phyloP scores from a whole-genome alignment of 1,284 basidiomycete species.

The Ganoderma meredithae region DNA sequence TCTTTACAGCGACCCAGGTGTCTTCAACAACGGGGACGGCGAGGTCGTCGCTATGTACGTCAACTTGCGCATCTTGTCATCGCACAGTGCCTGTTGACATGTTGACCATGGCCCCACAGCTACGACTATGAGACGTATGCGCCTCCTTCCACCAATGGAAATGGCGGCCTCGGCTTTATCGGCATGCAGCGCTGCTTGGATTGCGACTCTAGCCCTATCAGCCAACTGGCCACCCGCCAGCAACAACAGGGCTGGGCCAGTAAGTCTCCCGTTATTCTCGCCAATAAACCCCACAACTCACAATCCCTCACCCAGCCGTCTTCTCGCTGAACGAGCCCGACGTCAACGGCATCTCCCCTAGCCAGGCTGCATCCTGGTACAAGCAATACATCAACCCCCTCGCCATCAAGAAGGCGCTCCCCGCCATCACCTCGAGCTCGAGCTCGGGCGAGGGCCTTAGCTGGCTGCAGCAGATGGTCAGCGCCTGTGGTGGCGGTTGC shows the following conservation, averaged over 20 bases:
- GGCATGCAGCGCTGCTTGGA: constrained; percentile 12
- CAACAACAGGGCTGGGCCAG: constrained; percentile 9
- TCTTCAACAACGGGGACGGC: constrained; percentile 12
- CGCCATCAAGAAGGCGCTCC: constrained; percentile 11
- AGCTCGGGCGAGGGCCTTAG: constrained; percentile 7
- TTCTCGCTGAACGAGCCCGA: constrained; percentile 12
- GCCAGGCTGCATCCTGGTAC: constrained; percentile 5
- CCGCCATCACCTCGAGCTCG: constrained; percentile 6
- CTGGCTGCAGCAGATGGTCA: constrained; percentile 9
- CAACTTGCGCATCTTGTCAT: not conserved
- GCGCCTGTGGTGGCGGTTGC: constrained; percentile 1
- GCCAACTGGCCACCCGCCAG: constrained; percentile 2
- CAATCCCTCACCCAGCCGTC: not conserved
- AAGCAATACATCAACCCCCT: constrained; percentile 14
- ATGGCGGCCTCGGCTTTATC: constrained; percentile 5
- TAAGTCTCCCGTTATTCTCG: not conserved
- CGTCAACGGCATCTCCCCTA: not conserved
- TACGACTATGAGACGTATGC: constrained; percentile 10
- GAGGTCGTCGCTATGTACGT: constrained; percentile 9
- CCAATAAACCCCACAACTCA: not conserved
- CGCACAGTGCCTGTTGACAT: not conserved
- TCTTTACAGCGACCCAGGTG: not conserved
- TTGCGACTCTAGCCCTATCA: constrained; percentile 8
- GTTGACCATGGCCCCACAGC: not conserved
- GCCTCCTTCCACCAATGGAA: constrained; percentile 9